Base-by-base conservation (phyloP, 2,329 filamentous ascomycete species). In the Cladosporium austrohemisphaericum region DNA sequence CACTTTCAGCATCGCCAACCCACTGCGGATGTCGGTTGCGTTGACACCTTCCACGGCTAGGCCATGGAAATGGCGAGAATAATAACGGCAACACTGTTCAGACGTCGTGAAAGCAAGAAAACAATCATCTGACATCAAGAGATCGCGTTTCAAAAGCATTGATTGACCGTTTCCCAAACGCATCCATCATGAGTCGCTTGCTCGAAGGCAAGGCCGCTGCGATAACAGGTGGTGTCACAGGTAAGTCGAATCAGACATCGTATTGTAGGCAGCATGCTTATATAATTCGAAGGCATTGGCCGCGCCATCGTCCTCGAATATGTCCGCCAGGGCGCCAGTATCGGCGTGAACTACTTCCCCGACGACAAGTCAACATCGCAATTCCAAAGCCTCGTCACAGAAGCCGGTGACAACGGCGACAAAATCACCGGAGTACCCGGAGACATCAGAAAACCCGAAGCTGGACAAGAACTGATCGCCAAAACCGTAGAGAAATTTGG, bases 181-280 rank as follows among this genome's bases (percentile, higher is more conserved):
- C n/a, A n/a, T 10, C 3, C 16, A 44, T 3, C 3, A 56, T 56
- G 54, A 28, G 50, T 25, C 29, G 53, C 57, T 77, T 93, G 58
- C 81, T 94, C 50, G 65, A 71, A 48, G 81, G 80, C 67, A 94
- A 94, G 69, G 85, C 84, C 10, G 88, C 88, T 68, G 86, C 89
- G 65, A 89, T 95, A 61, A 95, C 89, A 0, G 89, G 90, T 56
- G 89, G 87, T 50, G 85, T 85, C 3, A 94, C 88, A 1, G 89
- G 89, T 41, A 29, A 8, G n/a, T 26, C n/a, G n/a, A n/a, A n/a
- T 29, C 3, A 13, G 8, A 13, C 7, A 28, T 18, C 14, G 23
- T 19, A 29, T n/a, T 16, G 16, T 2, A 44, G n/a, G n/a, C n/a
- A 44, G 3, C 25, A 23, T 44, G 49, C 14, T 31, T 6, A 36